phyloP scores from a whole-genome alignment of 2,329 filamentous ascomycete species.

The Aspergillus chevalieri region DNA sequence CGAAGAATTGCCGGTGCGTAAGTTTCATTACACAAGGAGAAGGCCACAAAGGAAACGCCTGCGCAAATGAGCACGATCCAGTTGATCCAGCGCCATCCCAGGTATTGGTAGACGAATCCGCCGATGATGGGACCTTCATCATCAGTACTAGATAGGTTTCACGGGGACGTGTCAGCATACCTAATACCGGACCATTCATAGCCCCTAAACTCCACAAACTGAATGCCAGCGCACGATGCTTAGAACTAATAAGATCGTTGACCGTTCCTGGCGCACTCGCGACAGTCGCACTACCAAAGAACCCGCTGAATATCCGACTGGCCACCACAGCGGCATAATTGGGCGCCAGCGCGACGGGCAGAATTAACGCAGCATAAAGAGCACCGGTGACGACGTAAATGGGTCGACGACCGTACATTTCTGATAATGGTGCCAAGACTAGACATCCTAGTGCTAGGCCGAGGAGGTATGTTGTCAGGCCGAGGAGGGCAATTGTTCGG shows the following conservation, averaged over 20 bases:
- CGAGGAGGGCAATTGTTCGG: background rate
- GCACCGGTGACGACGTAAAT: background rate
- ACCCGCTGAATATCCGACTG: conserved; percentile 21
- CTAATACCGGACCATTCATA: conserved; percentile 57
- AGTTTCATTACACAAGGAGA: conserved; percentile 60
- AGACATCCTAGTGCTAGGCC: background rate
- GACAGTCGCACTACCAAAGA: conserved; percentile 66
- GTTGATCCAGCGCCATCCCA: conserved; percentile 77
- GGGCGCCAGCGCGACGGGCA: conserved; percentile 47
- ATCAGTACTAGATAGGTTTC: conserved; percentile 19
- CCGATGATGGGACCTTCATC: conserved; percentile 22
- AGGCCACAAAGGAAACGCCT: conserved; percentile 52
- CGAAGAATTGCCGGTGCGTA: conserved; percentile 61
- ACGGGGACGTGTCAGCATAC: conserved; percentile 12
- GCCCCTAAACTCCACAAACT: conserved; percentile 72
- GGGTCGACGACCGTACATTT: background rate
- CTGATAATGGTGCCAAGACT: background rate
- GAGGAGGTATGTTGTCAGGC: background rate
- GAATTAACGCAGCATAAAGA: background rate
- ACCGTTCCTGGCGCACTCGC: conserved; percentile 70
- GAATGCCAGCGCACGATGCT: conserved; percentile 69
- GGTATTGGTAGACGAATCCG: conserved; percentile 41
- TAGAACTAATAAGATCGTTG: conserved; percentile 66
- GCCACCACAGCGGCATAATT: conserved; percentile 11
- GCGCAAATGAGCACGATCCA: conserved; percentile 68